Evolutionary conservation across 306 rosid genomes (phyloP), one percentile per base, ranked within the genome.

Genomic region (Sicyos edulis): DNA sequence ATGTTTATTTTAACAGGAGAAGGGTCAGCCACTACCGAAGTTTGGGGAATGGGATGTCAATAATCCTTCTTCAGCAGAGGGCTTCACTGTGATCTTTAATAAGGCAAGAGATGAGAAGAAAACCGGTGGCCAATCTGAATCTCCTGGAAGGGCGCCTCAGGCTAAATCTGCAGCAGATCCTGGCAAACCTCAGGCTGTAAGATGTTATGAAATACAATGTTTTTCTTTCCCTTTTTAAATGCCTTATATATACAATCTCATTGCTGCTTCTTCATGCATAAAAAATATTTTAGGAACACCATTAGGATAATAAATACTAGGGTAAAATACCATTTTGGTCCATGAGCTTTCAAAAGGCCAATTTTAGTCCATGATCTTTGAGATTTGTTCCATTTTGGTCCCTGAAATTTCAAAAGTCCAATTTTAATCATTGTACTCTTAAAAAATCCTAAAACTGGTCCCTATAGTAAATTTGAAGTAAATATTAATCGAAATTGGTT

Each of bases 31-130:
- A 55, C 89, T 93, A 12, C 99, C 99, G 49, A 93, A 93, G 81
- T 93, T 93, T 74, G 99, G 99, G 75, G 99, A 91, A 82, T 93
- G 99, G 99, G 97, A 93, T 78, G 99, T 88, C 76, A 93, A 93
- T 74, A 96, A 93, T 86, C 99, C 99, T 70, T 87, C 99, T 83
- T 93, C 99, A 10, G 97, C 99, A 54, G 99, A 93, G 85, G 99
- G 97, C 57, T 93, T 93, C 82, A 93, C 99, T 57, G 97, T 93
- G 86, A 93, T 93, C 71, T 93, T 93, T 76, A 91, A 93, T 80
- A 93, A 93, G 82, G 99, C 99, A 29, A 87, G 96, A 79, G 92
- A 87, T 89, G 99, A 93, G 83, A 93, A 93, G 79, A 93, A 93
- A 85, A 86, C 99, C 0, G 99, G 99, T 76, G 97, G 96, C 62